Conservation (phyloP, 345 rosid genomes). For the Geranium brycei region DNA sequence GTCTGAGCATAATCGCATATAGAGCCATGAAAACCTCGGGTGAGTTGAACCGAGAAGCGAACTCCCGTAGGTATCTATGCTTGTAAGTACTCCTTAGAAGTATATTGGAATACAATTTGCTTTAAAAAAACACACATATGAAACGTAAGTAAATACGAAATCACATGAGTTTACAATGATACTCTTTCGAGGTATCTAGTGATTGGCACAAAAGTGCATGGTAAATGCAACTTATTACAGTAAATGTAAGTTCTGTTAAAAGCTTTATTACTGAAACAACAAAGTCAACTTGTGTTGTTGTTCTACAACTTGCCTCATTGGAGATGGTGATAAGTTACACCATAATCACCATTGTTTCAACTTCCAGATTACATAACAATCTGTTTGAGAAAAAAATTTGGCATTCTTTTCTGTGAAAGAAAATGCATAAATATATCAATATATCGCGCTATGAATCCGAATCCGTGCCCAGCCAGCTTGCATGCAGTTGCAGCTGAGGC, state of each 20-base stretch:
- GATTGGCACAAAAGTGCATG: too few relatives aligned
- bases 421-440: conserved; percentile 1
- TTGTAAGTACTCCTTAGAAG: too few relatives aligned
- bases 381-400: background rate
- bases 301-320: background rate
- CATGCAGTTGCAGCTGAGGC: conserved; percentile 5
- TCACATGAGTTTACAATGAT: too few relatives aligned
- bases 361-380: background rate
- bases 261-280: background rate
- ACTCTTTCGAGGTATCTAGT: too few relatives aligned
- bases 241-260: background rate
- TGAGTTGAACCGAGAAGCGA: too few relatives aligned
- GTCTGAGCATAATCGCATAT: too few relatives aligned
- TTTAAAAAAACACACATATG: too few relatives aligned
- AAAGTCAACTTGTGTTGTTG: background rate
- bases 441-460: conserved; percentile 10
- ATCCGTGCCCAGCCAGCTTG: conserved; percentile 1
- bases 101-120: too few relatives aligned
- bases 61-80: too few relatives aligned
- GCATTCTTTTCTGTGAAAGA: background rate
- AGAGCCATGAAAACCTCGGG: too few relatives aligned
- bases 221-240: background rate
- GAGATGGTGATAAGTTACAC: background rate
- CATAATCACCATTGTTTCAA: background rate
- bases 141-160: too few relatives aligned